phyloP scores from a whole-genome alignment of 129 eudicot species.

The Solidago caesia region DNA sequence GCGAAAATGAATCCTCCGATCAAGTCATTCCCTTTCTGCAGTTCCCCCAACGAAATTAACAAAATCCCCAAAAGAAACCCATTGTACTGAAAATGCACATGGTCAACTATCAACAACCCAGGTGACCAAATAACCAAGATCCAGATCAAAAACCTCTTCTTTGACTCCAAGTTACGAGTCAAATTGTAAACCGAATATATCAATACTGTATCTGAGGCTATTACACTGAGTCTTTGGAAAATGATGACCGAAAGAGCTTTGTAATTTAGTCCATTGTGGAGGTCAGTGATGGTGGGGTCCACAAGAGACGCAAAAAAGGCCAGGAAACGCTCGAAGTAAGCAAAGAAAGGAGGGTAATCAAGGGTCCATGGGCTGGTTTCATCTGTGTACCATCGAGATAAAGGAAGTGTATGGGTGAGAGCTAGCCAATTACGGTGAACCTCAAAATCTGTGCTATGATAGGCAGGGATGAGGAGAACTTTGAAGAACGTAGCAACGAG shows the following conservation, averaged over 20 bases:
- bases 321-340: slow-evolving; percentile 61
- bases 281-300: slow-evolving; percentile 71
- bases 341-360: slow-evolving; percentile 92
- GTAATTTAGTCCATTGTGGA: slow-evolving; percentile 61
- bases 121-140: slow-evolving; percentile 78
- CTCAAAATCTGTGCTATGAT: slow-evolving; percentile 90
- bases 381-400: slow-evolving; percentile 74
- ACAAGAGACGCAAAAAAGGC: slow-evolving; percentile 35
- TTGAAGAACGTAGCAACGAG: slow-evolving; percentile 51
- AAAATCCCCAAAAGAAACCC: slow-evolving; percentile 79
- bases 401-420: slow-evolving; percentile 69
- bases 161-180: slow-evolving; percentile 35
- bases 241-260: slow-evolving; percentile 42
- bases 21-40: slow-evolving; percentile 79
- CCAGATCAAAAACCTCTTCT: slow-evolving; percentile 58
- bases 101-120: slow-evolving; percentile 17
- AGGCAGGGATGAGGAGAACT: slow-evolving; percentile 77
- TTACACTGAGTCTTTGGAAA: slow-evolving; percentile 68
- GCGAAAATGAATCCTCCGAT: slow-evolving; percentile 84
- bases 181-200: slow-evolving; percentile 44
- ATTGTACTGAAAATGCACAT: slow-evolving; percentile 87
- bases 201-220: slow-evolving; percentile 48
- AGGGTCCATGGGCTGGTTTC: slow-evolving; percentile 85
- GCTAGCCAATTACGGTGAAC: slow-evolving; percentile 96
- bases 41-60: slow-evolving; percentile 49